phyloP scores from a whole-genome alignment of 164 flowering plant species.

The Annona cherimola region DNA sequence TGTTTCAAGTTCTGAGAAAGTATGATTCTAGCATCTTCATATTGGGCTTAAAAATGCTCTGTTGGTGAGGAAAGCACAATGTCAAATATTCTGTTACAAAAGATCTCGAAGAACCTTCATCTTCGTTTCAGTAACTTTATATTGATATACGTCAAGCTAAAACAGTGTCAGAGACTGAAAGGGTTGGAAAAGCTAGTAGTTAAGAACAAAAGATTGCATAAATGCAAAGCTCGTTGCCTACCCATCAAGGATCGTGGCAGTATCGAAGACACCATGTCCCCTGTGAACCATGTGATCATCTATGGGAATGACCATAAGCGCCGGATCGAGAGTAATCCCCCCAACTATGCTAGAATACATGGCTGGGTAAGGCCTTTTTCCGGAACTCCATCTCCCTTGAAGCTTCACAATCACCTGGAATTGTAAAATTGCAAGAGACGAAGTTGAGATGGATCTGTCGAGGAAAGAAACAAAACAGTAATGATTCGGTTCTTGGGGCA shows the following conservation, averaged over 20 bases:
- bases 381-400: slow-evolving; percentile 52
- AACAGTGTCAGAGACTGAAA: neutral
- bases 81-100: neutral
- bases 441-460: neutral
- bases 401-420: slow-evolving; percentile 65
- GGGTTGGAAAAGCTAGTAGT: neutral
- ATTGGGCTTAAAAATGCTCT: too few species aligned
- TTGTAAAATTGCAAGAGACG: neutral
- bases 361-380: slow-evolving; percentile 67
- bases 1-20: neutral
- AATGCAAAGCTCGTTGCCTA: slow-evolving; percentile 15
- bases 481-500: neutral
- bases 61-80: neutral
- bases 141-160: neutral
- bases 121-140: neutral
- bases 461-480: neutral
- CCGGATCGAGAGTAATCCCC: slow-evolving; percentile 79
- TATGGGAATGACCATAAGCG: slow-evolving; percentile 83
- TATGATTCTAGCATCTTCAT: too few species aligned
- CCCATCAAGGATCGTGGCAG: slow-evolving; percentile 74
- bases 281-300: slow-evolving; percentile 98
- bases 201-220: neutral
- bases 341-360: slow-evolving; percentile 82
- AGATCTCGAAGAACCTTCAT: neutral
- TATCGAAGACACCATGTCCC: slow-evolving; percentile 93